Conservation (phyloP, 2,329 filamentous ascomycete species). For the Xylariaceae sp. region DNA sequence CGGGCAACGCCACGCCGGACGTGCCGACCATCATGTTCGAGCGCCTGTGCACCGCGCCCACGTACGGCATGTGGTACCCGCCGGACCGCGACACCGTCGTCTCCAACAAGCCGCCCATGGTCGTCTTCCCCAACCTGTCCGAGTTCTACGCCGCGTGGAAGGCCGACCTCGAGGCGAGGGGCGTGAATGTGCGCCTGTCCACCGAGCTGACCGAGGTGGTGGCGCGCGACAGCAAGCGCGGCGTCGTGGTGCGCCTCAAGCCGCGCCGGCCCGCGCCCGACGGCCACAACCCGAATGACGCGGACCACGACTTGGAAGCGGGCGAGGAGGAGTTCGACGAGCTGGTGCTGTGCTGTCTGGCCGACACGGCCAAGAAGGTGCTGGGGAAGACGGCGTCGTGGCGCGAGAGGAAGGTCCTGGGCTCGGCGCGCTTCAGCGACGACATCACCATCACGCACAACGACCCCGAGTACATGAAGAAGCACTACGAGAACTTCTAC, state of each 20-base stretch:
- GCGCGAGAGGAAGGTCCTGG: conserved; percentile 59
- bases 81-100: conserved; percentile 22
- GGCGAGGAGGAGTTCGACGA: conserved; percentile 56
- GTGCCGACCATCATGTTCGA: conserved; percentile 27
- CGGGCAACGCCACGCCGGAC: conserved; percentile 26
- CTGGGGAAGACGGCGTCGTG: conserved; percentile 49
- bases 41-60: conserved; percentile 32
- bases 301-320: conserved; percentile 25
- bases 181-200: conserved; percentile 44
- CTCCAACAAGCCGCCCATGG: conserved; percentile 47
- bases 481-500: conserved; percentile 59
- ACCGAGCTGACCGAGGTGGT: conserved; percentile 44
- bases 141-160: conserved; percentile 48
- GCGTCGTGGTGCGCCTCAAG: conserved; percentile 39
- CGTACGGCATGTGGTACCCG: conserved; percentile 53
- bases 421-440: conserved; percentile 62
- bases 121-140: conserved; percentile 49
- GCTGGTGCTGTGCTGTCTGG: conserved; percentile 56
- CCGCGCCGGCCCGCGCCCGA: conserved; percentile 27
- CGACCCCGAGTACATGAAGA: conserved; percentile 57
- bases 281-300: conserved; percentile 23
- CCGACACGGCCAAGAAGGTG: conserved; percentile 56
- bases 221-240: conserved; percentile 38
- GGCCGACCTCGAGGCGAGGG: conserved; percentile 38
- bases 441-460: conserved; percentile 65